Conservation (phyloP, 331 rosid species). For the Malus hybrid region DNA sequence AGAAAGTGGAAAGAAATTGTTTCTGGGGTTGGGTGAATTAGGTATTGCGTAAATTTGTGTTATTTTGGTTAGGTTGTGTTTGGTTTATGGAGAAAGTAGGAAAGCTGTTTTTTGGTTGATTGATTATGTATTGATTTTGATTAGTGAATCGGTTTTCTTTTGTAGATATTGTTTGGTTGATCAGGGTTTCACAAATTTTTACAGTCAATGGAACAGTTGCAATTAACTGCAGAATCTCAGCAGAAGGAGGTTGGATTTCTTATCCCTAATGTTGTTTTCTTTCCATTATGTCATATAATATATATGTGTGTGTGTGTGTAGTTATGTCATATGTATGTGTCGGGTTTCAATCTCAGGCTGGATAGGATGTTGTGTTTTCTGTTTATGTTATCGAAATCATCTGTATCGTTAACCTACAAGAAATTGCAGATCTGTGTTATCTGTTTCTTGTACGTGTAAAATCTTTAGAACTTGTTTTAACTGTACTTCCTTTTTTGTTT, state of each 20-base stretch:
- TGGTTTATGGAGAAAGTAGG: conserved; percentile 10
- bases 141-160: conserved; percentile 13
- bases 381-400: neutral
- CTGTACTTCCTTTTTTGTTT: no score
- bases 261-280: conserved; percentile 19
- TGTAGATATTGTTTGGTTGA: conserved; percentile 35
- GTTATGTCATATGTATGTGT: conserved; percentile 6
- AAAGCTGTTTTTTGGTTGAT: conserved; percentile 11
- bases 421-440: conserved; percentile 2
- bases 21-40: conserved; percentile 29
- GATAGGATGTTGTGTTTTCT: neutral
- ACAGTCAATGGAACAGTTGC: conserved; percentile 51
- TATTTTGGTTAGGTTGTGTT: conserved; percentile 9
- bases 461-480: neutral
- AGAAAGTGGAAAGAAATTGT: conserved; percentile 25
- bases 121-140: conserved; percentile 18
- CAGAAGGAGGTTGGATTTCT: conserved; percentile 53
- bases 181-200: conserved; percentile 27
- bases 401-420: neutral
- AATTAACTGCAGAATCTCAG: conserved; percentile 45
- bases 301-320: neutral
- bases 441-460: neutral
- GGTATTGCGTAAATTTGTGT: conserved; percentile 16
- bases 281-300: conserved; percentile 2
- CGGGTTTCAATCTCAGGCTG: neutral